Evolutionary conservation across 805 yeast genomes (phyloP).

Genomic region (Brettanomyces nanus): DNA sequence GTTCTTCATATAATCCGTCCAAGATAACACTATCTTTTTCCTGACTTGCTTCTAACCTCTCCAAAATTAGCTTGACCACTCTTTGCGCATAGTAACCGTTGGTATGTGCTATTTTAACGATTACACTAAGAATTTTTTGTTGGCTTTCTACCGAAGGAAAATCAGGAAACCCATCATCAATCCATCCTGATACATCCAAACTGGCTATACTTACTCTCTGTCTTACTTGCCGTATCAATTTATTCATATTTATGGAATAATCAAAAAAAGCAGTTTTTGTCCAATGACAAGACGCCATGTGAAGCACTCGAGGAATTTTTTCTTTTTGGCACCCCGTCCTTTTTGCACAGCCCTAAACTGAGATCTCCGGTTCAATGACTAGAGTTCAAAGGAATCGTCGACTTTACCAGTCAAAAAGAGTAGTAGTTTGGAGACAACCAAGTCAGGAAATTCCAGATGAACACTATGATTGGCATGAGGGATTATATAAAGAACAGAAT

Average conservation of each 20-base stretch:
- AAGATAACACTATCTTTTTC: constrained; percentile 21
- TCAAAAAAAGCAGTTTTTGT: no score
- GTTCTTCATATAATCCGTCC: constrained; percentile 36
- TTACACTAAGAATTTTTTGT: constrained; percentile 11
- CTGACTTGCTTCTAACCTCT: constrained; percentile 21
- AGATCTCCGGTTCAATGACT: no score
- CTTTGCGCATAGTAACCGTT: constrained; percentile 47
- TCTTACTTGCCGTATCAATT: constrained; percentile 14
- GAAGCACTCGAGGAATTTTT: no score
- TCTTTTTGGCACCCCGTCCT: no score
- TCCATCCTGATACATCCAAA: neutral
- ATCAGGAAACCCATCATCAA: neutral
- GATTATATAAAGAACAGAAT: constrained; percentile 10
- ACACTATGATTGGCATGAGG: constrained; percentile 18
- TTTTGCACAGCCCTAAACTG: no score
- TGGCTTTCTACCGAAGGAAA: constrained; percentile 14
- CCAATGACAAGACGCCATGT: no score
- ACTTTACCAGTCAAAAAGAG: no score
- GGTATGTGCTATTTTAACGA: constrained; percentile 19
- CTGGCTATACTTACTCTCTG: constrained; percentile 20
- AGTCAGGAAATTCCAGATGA: constrained; percentile 12
- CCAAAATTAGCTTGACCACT: constrained; percentile 36
- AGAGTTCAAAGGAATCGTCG: no score
- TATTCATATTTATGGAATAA: constrained; percentile 15
- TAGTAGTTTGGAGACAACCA: no score